phyloP scores from a whole-genome alignment of 495 filamentous ascomycete species.

The Usnea hakonensis region DNA sequence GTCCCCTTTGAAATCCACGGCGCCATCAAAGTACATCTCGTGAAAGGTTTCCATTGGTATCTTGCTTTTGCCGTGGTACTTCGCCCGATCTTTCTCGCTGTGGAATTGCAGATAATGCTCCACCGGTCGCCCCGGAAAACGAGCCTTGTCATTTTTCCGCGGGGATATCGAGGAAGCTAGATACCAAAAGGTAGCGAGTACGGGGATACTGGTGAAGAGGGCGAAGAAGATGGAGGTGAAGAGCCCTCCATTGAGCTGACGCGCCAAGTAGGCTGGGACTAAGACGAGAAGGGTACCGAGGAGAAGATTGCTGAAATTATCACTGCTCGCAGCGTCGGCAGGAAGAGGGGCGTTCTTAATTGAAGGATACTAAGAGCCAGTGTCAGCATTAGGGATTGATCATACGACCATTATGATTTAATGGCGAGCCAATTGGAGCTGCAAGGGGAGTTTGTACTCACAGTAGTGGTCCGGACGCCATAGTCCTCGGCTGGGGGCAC shows the following conservation, averaged over 20 bases:
- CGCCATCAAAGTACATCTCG: slow-evolving; percentile 58
- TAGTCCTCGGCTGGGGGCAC: slow-evolving; percentile 41
- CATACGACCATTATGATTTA: neutral
- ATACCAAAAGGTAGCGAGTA: slow-evolving; percentile 53
- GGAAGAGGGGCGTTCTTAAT: slow-evolving; percentile 59
- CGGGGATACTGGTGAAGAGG: slow-evolving; percentile 46
- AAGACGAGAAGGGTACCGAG: slow-evolving; percentile 43
- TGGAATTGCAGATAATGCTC: slow-evolving; percentile 60
- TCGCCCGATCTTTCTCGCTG: slow-evolving; percentile 46
- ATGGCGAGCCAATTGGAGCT: neutral
- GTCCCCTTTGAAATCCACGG: slow-evolving; percentile 60
- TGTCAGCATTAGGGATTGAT: neutral
- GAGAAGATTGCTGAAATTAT: slow-evolving; percentile 49
- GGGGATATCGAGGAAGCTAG: slow-evolving; percentile 49
- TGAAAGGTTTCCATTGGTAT: slow-evolving; percentile 61
- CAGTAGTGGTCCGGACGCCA: slow-evolving; percentile 52
- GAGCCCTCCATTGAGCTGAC: slow-evolving; percentile 47
- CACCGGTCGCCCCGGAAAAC: slow-evolving; percentile 51
- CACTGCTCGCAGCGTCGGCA: slow-evolving; percentile 49
- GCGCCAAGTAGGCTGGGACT: slow-evolving; percentile 46
- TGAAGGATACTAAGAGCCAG: slow-evolving; percentile 42
- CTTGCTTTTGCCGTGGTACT: slow-evolving; percentile 53
- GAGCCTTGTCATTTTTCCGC: slow-evolving; percentile 56
- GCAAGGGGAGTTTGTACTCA: slow-evolving; percentile 25
- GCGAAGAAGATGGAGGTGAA: slow-evolving; percentile 51